These are phyloP conservation scores for Aspergillus alliaceus DNA, from an alignment of 2,329 filamentous ascomycete species.

Conservation along the genomic window DNA sequence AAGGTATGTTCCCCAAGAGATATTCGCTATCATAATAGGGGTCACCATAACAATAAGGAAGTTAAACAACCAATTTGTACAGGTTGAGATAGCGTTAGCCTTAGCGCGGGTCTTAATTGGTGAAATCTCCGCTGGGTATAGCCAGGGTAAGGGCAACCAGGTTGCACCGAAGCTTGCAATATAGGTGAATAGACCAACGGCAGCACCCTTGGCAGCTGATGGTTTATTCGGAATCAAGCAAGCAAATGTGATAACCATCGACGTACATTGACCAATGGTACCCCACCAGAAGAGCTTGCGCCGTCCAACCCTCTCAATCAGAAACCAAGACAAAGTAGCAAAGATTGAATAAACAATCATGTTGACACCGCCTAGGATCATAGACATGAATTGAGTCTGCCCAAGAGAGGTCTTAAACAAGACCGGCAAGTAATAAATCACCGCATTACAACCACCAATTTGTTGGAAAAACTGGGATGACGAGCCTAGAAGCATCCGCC, in stretches of 20 bases:
- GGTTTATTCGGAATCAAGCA: slow-evolving; percentile 29
- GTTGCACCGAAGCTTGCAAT: slow-evolving; percentile 67
- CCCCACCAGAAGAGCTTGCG: slow-evolving; percentile 36
- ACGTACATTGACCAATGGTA: slow-evolving; percentile 33
- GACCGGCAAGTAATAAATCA: slow-evolving; percentile 47
- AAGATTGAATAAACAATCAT: slow-evolving; percentile 28
- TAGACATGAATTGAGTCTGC: slow-evolving; percentile 17
- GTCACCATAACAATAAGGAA: slow-evolving; percentile 54
- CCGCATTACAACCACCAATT: slow-evolving; percentile 47
- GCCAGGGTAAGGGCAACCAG: slow-evolving; percentile 62
- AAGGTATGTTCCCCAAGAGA: slow-evolving; percentile 41
- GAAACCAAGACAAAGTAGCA: slow-evolving; percentile 29
- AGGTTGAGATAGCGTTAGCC: slow-evolving; percentile 52
- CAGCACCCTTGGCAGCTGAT: slow-evolving; percentile 33
- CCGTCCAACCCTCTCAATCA: slow-evolving; percentile 42
- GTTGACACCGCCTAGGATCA: slow-evolving; percentile 30
- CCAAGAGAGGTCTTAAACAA: slow-evolving; percentile 44
- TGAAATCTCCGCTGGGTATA: slow-evolving; percentile 50
- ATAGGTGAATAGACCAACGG: slow-evolving; percentile 65
- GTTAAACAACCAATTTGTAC: slow-evolving; percentile 56
- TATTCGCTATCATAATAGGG: slow-evolving; percentile 35
- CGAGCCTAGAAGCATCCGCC: slow-evolving; percentile 30
- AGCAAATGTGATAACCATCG: slow-evolving; percentile 34
- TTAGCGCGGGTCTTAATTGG: slow-evolving; percentile 55
- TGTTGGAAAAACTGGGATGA: slow-evolving; percentile 43